Evolutionary conservation across 257 asterid species (phyloP).

Genomic region (Solanum megistacrolobum): DNA sequence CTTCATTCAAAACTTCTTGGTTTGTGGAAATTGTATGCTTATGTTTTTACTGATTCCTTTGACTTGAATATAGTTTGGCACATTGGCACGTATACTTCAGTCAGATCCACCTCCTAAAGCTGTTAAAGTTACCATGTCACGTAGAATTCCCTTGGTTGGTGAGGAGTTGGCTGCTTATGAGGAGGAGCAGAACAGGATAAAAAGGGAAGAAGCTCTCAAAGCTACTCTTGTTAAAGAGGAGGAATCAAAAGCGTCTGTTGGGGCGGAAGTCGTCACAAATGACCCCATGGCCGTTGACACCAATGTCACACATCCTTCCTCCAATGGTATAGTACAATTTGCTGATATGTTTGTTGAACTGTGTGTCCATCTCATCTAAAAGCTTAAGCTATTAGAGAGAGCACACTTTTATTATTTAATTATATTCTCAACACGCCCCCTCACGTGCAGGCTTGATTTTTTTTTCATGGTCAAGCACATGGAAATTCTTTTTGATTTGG

Average conservation of each 20-base stretch:
- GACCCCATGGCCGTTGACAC: constrained; percentile 83
- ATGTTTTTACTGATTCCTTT: constrained; percentile 3
- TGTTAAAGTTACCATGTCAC: constrained; percentile 92
- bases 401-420: too few relatives aligned
- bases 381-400: too few relatives aligned
- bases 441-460: too few relatives aligned
- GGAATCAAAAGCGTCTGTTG: constrained; percentile 58
- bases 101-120: constrained; percentile 99
- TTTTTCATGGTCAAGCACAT: too few relatives aligned
- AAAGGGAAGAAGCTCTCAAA: constrained; percentile 85
- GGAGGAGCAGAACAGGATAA: constrained; percentile 77
- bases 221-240: constrained; percentile 82
- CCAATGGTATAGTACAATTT: constrained; percentile 35
- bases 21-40: background rate
- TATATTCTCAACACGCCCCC: too few relatives aligned
- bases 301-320: constrained; percentile 29
- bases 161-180: constrained; percentile 99
- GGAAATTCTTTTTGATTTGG: too few relatives aligned
- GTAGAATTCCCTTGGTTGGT: constrained; percentile 90
- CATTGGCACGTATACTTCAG: constrained; percentile 94
- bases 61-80: constrained; percentile 57
- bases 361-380: too few relatives aligned
- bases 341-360: background rate
- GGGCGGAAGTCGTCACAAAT: constrained; percentile 36
- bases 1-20: background rate